Evolutionary conservation across 805 yeast species (phyloP), one percentile per base, ranked within the genome.

Genomic region (Teunomyces gatunensis): DNA sequence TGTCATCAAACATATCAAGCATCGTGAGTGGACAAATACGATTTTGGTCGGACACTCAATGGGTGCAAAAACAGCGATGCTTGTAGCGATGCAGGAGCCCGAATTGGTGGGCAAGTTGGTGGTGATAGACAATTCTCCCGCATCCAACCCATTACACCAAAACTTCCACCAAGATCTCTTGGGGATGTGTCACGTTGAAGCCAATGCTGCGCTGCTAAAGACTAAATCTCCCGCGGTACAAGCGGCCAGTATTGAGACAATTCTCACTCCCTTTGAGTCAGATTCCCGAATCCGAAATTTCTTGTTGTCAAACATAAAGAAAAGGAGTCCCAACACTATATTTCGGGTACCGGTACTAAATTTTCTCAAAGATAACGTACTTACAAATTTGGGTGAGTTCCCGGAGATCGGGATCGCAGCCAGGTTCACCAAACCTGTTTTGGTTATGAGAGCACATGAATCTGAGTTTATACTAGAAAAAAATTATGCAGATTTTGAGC

Each of bases 21-120:
- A 61, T 10, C 37, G 47, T 12, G 17, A 48, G 0, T 54, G 63
- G 54, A 39, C 47, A 7, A 39, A 55, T 4, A 47, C 47, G 7
- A 60, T 54, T 15, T 48, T 65, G 2, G 52, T 69, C 23, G 86
- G 87, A 0, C 84, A 78, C 56, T 80, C 84, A 15, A 75, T 82
- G 79, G 87, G 87, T 1, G 85, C 83, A 3, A 81, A 80, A 55
- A 73, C 77, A 1, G 79, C 79, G 0, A 73, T 82, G 75, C 47
- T 73, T 41, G 69, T 71, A 1, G 63, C 78, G 0, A 56, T 82
- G 29, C 55, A 59, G 48, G 51, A 65, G 39, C 80, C 80, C 1
- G 70, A 67, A 3, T 47, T 64, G 29, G 65, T 78, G 0, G 56
- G 65, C 4, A 71, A 68, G 47, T 54, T 80, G 28, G 65, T 80